Percentiles rank a stretch among this genome's conserved stretches.
Evolutionary conservation across 257 asterid genomes (phyloP).

Genomic region (Buddleja alternifolia): DNA sequence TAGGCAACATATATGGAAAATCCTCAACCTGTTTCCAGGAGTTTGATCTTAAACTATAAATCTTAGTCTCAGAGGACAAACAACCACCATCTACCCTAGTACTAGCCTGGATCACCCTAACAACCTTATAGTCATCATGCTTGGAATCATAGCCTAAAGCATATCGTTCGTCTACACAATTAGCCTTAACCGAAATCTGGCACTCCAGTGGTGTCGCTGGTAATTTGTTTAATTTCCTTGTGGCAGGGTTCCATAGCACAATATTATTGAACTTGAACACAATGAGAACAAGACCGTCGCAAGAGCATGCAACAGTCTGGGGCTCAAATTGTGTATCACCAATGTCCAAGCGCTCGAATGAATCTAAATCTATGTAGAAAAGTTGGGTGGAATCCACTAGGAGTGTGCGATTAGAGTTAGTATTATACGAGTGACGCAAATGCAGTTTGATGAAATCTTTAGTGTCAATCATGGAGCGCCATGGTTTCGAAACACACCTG

Average conservation of each 20-base stretch:
- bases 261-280: neutral
- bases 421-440: constrained; percentile 2
- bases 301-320: neutral
- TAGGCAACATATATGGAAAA: constrained; percentile 31
- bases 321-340: neutral
- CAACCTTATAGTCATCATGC: constrained; percentile 48
- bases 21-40: constrained; percentile 38
- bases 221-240: constrained; percentile 3
- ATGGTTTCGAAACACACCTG: constrained; percentile 22
- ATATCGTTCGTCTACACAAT: neutral
- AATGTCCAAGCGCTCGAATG: constrained; percentile 20
- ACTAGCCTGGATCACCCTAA: constrained; percentile 30
- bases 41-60: constrained; percentile 44
- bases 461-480: constrained; percentile 22
- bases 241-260: constrained; percentile 24
- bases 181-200: neutral
- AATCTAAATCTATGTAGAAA: constrained; percentile 18
- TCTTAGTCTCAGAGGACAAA: constrained; percentile 24
- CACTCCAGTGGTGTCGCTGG: neutral
- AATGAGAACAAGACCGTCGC: constrained; percentile 24
- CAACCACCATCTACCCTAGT: neutral
- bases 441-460: constrained; percentile 12
- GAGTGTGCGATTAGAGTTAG: constrained; percentile 17
- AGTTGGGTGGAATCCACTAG: neutral
- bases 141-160: constrained; percentile 40